Base-by-base conservation (phyloP, 2,329 filamentous ascomycete genomes). In the Exophiala oligosperma region DNA sequence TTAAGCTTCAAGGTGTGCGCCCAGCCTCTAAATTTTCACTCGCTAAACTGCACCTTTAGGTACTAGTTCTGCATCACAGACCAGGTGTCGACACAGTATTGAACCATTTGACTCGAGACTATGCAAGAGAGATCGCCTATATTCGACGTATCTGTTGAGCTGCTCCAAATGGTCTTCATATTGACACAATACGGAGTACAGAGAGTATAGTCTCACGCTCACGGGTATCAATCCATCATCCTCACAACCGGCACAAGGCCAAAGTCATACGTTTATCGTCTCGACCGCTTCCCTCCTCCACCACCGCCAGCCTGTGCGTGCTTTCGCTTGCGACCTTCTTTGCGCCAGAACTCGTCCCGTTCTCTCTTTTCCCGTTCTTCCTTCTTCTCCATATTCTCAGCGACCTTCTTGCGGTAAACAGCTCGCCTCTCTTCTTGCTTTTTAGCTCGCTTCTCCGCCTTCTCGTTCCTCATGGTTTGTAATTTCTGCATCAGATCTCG, bases 401-500 rank as follows among this genome's bases (percentile, higher is more conserved):
- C 88, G 41, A 97, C 83, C 81, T 91, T 94, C 77, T 89, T 90
- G 66, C 88, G 82, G 76, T 96, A 94, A 64, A 85, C 86, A 64
- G 85, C 84, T 61, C 90, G 84, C 71, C 91, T 84, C 80, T 93
- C 91, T 69, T 97, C 92, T 80, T 99, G 94, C 77, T 93, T 93
- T 57, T 81, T 87, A 23, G 85, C 76, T 47, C 94, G 80, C 80
- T 94, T 95, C 66, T 90, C 90, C 29, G 88, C 84, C 73, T 95
- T 94, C 70, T 97, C 94, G 70, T 95, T 96, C 66, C 92, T 81
- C 69, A 99, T 79, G 14, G 92, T 93, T 70, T 90, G 89, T 52
- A 99, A 84, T 80, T 97, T 94, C 78, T 96, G 90, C 86, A 99
- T 88, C 64, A 99, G 79, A 67, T 92, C 87, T 32, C 94, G 82